Evolutionary conservation across 306 rosid species (phyloP).

Genomic region (Rosa rugosa): DNA sequence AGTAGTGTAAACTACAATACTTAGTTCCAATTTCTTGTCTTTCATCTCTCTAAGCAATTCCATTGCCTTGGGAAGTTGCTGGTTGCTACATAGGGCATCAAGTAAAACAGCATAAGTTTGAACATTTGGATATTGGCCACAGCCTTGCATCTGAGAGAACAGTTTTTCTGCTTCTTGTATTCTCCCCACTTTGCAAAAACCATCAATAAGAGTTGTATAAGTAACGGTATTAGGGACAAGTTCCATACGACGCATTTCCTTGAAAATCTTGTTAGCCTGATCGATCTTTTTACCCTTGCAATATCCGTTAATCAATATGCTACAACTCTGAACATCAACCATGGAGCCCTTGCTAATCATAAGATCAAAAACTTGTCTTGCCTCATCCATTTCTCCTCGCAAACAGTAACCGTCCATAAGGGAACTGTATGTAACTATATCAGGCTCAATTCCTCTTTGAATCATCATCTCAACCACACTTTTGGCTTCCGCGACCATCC

Average conservation of each 20-base stretch:
- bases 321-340: background rate
- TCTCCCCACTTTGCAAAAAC: background rate
- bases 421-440: background rate
- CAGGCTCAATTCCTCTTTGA: conserved; percentile 10
- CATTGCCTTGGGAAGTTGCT: background rate
- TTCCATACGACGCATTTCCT: background rate
- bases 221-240: conserved; percentile 9
- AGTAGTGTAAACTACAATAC: background rate
- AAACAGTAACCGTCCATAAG: background rate
- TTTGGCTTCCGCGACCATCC: background rate
- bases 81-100: background rate
- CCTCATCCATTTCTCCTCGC: background rate
- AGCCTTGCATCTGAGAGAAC: conserved; percentile 6
- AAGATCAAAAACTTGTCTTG: conserved; percentile 12
- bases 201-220: conserved; percentile 21
- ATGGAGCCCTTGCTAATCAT: background rate
- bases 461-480: background rate
- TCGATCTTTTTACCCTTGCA: background rate
- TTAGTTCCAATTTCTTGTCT: background rate
- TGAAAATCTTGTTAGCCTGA: background rate
- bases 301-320: conserved; percentile 12
- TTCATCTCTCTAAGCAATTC: background rate
- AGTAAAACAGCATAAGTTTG: background rate
- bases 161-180: conserved; percentile 24
- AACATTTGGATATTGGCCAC: conserved; percentile 5